Conservation (phyloP, 306 rosid genomes). For the Lithocarpus polystachyus region DNA sequence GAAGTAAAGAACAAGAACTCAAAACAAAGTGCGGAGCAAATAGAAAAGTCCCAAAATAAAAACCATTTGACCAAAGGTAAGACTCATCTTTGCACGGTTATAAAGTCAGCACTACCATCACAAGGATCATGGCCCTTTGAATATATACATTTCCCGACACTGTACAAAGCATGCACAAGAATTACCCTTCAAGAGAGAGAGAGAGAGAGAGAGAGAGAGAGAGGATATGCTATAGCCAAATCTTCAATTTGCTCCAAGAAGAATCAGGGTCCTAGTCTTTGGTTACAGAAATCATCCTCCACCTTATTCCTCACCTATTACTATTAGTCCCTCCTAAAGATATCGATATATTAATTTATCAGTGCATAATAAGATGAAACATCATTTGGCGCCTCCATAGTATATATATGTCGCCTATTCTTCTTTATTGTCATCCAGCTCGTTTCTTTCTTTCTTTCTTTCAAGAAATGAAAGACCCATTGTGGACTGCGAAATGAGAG, state of each 20-base stretch:
- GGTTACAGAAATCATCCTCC: conserved; percentile 34
- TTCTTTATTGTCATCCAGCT: neutral
- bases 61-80: too few species aligned
- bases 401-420: neutral
- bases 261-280: neutral
- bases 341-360: neutral
- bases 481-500: conserved; percentile 44
- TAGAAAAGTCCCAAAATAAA: too few species aligned
- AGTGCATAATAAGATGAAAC: neutral
- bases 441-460: neutral
- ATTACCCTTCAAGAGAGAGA: too few species aligned
- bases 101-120: too few species aligned
- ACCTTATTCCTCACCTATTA: conserved; percentile 25
- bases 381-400: neutral
- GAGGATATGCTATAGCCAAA: neutral
- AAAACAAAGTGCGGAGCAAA: too few species aligned
- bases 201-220: too few species aligned
- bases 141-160: too few species aligned
- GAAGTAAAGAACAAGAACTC: too few species aligned
- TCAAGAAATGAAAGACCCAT: conserved; percentile 51
- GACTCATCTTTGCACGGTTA: too few species aligned
- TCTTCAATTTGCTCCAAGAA: too few species aligned
- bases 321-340: conserved; percentile 14
- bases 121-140: too few species aligned
- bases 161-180: too few species aligned